phyloP scores from a whole-genome alignment of 2,329 filamentous ascomycete genomes.

The Penicillium brevicompactum region DNA sequence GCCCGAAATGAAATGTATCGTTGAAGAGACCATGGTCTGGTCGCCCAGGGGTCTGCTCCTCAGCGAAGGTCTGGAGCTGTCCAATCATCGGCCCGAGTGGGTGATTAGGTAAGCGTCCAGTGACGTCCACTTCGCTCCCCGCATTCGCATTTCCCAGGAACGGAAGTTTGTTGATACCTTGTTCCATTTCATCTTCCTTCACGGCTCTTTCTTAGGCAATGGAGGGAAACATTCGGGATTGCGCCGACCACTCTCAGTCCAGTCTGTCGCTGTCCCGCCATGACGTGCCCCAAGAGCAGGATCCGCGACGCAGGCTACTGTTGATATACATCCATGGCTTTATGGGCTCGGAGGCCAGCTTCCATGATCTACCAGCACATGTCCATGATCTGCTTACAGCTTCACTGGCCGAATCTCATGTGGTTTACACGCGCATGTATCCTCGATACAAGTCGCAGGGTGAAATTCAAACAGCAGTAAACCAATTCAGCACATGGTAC shows the following conservation, averaged over 20 bases:
- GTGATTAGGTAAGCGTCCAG: neutral
- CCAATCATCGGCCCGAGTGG: too few species aligned
- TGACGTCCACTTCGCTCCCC: neutral
- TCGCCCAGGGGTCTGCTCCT: too few species aligned
- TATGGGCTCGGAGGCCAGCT: conserved; percentile 84
- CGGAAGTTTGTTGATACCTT: neutral
- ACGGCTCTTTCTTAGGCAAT: neutral
- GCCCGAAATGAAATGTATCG: too few species aligned
- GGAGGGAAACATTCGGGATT: conserved; percentile 11
- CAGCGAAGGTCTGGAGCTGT: too few species aligned
- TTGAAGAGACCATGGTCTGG: too few species aligned
- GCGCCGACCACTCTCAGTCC: conserved; percentile 9
- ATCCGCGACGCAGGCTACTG: conserved; percentile 60
- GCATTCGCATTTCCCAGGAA: neutral
- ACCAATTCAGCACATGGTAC: conserved; percentile 80
- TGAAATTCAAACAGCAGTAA: conserved; percentile 65
- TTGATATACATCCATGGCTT: conserved; percentile 88
- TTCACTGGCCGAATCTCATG: conserved; percentile 70
- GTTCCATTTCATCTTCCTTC: neutral
- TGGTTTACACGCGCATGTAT: conserved; percentile 75
- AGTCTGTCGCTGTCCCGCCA: conserved; percentile 15
- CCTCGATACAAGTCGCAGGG: conserved; percentile 47
- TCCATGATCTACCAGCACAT: conserved; percentile 84
- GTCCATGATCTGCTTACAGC: conserved; percentile 73
- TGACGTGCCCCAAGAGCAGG: neutral